Conservation (phyloP, 1,284 basidiomycete genomes). For the Leccinum griseonigrum region DNA sequence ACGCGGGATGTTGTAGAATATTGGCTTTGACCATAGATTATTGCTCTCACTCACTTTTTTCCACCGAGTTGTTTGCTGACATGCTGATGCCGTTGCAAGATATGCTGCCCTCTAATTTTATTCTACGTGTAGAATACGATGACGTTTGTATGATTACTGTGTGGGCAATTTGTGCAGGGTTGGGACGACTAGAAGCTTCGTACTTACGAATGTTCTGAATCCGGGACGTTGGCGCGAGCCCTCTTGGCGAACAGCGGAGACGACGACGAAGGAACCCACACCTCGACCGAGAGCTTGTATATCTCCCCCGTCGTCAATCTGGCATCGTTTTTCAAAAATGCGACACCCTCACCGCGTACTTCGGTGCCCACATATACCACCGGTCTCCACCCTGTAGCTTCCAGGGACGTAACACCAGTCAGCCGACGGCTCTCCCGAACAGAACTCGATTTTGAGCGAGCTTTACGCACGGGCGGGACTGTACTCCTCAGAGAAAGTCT, state of each 20-base stretch:
- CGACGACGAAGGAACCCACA: slow-evolving; percentile 8
- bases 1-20: slow-evolving; percentile 32
- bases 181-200: slow-evolving; percentile 1
- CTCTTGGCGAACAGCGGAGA: slow-evolving; percentile 12
- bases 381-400: slow-evolving; percentile 53
- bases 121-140: slow-evolving; percentile 33
- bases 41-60: slow-evolving; percentile 14
- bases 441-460: slow-evolving; percentile 78
- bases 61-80: slow-evolving; percentile 13
- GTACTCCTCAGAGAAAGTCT: slow-evolving; percentile 64
- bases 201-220: neutral
- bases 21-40: slow-evolving; percentile 32
- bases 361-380: slow-evolving; percentile 50
- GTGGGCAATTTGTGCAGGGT: slow-evolving; percentile 30
- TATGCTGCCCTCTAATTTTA: slow-evolving; percentile 35
- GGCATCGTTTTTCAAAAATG: slow-evolving; percentile 46
- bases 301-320: slow-evolving; percentile 26
- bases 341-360: slow-evolving; percentile 40
- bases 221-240: slow-evolving; percentile 6
- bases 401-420: slow-evolving; percentile 42
- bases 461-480: slow-evolving; percentile 61
- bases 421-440: slow-evolving; percentile 61
- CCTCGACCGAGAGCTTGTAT: neutral
- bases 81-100: slow-evolving; percentile 22
- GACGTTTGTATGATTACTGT: slow-evolving; percentile 21